phyloP scores from a whole-genome alignment of 768 basidiomycete species.

The Leccinum longicurvipes region DNA sequence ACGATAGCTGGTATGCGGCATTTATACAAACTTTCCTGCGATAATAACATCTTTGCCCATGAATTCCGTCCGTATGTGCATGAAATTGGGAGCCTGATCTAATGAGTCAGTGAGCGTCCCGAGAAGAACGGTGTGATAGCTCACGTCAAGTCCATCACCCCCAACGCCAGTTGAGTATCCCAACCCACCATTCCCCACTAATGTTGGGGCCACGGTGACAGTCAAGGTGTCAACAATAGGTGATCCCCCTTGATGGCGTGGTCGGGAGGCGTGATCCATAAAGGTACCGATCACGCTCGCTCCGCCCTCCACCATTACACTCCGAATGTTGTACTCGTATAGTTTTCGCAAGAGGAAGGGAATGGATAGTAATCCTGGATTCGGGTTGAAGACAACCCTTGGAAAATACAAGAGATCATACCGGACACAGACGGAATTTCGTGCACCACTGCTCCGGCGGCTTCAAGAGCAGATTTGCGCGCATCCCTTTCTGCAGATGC shows the following conservation, averaged over 20 bases:
- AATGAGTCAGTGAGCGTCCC: background rate
- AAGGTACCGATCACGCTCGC: slow-evolving; percentile 70
- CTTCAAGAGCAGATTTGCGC: slow-evolving; percentile 46
- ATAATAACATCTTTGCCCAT: slow-evolving; percentile 35
- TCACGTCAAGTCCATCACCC: slow-evolving; percentile 17
- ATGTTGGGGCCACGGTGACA: slow-evolving; percentile 81
- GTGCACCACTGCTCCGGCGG: slow-evolving; percentile 66
- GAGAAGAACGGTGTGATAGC: background rate
- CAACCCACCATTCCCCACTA: slow-evolving; percentile 73
- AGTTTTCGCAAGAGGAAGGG: slow-evolving; percentile 50
- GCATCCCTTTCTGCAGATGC: slow-evolving; percentile 21
- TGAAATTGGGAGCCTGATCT: slow-evolving; percentile 23
- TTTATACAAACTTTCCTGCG: slow-evolving; percentile 24
- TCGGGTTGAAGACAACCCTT: background rate
- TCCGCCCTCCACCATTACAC: slow-evolving; percentile 97
- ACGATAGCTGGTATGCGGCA: background rate
- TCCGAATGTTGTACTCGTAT: slow-evolving; percentile 53
- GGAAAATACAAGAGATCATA: slow-evolving; percentile 12
- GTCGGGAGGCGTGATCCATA: slow-evolving; percentile 10
- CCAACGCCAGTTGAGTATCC: slow-evolving; percentile 41
- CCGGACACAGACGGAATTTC: slow-evolving; percentile 43
- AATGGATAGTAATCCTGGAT: slow-evolving; percentile 42
- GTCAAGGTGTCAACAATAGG: slow-evolving; percentile 67
- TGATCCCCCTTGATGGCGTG: slow-evolving; percentile 4
- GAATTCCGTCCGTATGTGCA: slow-evolving; percentile 26